Conservation (phyloP, 148 eudicot species). For the Pouteria glomerata region DNA sequence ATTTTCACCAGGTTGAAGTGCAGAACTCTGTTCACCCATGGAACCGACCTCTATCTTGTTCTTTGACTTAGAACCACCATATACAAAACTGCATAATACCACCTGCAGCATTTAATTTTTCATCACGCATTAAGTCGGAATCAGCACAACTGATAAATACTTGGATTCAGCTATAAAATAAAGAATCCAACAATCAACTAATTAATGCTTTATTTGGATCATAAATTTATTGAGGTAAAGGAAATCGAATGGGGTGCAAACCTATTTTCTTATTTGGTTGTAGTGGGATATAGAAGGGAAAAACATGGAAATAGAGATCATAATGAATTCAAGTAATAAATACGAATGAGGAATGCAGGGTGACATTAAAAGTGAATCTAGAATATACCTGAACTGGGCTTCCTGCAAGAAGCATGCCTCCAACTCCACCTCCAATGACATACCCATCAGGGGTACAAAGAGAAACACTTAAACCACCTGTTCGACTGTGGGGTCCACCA, state of each 20-base stretch:
- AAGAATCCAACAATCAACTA: too few relatives aligned
- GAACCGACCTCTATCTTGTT: slow-evolving; percentile 25
- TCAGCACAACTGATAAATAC: too few relatives aligned
- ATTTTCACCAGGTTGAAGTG: slow-evolving; percentile 22
- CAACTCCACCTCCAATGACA: slow-evolving; percentile 81
- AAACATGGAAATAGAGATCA: too few relatives aligned
- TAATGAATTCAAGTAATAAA: background rate
- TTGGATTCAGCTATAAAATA: too few relatives aligned
- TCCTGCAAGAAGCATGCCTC: slow-evolving; percentile 66
- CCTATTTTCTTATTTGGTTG: too few relatives aligned
- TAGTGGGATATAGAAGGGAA: too few relatives aligned
- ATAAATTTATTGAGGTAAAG: too few relatives aligned
- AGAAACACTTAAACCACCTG: slow-evolving; percentile 80
- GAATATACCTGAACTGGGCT: slow-evolving; percentile 70
- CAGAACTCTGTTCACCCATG: slow-evolving; percentile 26
- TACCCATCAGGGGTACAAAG: slow-evolving; percentile 79
- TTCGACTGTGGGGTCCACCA: slow-evolving; percentile 63
- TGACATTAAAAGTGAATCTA: background rate
- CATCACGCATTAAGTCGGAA: background rate
- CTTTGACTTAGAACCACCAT: slow-evolving; percentile 53
- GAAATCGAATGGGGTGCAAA: too few relatives aligned
- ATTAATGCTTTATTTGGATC: too few relatives aligned
- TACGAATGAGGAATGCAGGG: background rate
- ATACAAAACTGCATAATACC: slow-evolving; percentile 75
- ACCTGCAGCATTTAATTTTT: slow-evolving; percentile 41